phyloP scores from a whole-genome alignment of 2,329 filamentous ascomycete species.

The Talaromyces sp. region DNA sequence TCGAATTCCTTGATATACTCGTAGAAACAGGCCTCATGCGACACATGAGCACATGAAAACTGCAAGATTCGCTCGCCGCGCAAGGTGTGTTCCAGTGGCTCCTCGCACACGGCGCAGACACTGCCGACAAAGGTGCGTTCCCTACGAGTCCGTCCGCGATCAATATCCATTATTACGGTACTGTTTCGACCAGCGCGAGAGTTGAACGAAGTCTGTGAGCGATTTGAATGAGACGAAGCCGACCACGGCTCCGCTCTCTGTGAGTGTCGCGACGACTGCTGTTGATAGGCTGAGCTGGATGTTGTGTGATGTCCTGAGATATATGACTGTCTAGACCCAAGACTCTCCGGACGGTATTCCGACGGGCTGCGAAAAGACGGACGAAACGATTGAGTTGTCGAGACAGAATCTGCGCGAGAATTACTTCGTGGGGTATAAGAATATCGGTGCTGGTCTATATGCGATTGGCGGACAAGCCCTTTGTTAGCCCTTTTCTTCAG shows the following conservation, averaged over 20 bases:
- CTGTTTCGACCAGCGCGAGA: slow-evolving; percentile 43
- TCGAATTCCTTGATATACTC: slow-evolving; percentile 96
- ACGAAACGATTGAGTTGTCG: slow-evolving; percentile 12
- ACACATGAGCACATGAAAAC: slow-evolving; percentile 94
- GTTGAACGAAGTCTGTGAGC: slow-evolving; percentile 33
- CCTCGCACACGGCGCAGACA: slow-evolving; percentile 93
- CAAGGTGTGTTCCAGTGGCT: slow-evolving; percentile 90
- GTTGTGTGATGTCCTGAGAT: slow-evolving; percentile 7
- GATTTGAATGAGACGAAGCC: slow-evolving; percentile 25
- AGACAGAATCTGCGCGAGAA: slow-evolving; percentile 11
- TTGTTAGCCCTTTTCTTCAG: slow-evolving; percentile 2
- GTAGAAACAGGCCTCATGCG: slow-evolving; percentile 97
- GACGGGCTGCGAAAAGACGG: slow-evolving; percentile 10
- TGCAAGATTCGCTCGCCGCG: slow-evolving; percentile 91
- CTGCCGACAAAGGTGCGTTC: slow-evolving; percentile 93
- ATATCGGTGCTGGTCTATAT: slow-evolving; percentile 1
- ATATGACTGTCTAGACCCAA: slow-evolving; percentile 12
- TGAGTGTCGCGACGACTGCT: slow-evolving; percentile 16
- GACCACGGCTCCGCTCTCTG: slow-evolving; percentile 17
- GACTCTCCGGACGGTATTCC: slow-evolving; percentile 6
- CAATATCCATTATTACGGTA: slow-evolving; percentile 65
- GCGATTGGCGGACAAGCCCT: slow-evolving; percentile 2
- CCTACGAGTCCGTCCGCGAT: slow-evolving; percentile 71
- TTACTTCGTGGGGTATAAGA: not conserved
- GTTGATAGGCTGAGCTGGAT: slow-evolving; percentile 16